Base-by-base conservation (phyloP, 306 rosid species). In the Trifolium subterraneum region DNA sequence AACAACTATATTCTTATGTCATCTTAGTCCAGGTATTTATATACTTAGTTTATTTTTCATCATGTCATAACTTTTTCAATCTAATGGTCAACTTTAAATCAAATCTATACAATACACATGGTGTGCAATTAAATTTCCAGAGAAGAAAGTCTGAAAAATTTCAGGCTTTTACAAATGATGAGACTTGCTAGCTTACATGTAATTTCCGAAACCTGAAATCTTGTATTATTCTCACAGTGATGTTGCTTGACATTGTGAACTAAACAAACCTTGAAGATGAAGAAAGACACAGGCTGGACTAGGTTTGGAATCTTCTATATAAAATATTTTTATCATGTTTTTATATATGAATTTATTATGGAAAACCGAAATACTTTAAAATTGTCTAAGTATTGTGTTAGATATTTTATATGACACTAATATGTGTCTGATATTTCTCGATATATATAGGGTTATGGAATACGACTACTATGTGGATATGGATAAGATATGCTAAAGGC, bases 241-340 rank as follows among this genome's bases (percentile, higher is more conserved):
- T 81, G 80, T 54, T 73, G 83, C 82, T 84, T 81, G 88, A 86
- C 87, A 76, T 20, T 83, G 84, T 73, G 83, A 63, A 73, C 87
- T 78, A 87, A 85, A 79, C 71, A 87, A 85, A 79, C 71, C 88
- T 87, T 87, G 85, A 85, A 78, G 85, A 76, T 31, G 54, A 82
- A 84, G 82, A 81, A 86, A 86, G 16, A 8, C 13, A 52, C 59
- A 52, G 13, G 59, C 59, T 52, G 27, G 59, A 19, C 4, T 12
- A 44, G 7, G 50, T 44, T 44, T 4, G 16, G n/a, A 44, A 44
- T 44, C 10, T 36, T 36, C 10, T 2, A 36, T 8, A 7, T 36
- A 36, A 36, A 29, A 29, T 29, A 29, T 4, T 29, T 29, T 4
- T 29, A 4, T 27, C 1, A 35, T 7, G 2, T 7, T 35, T 35